Evolutionary conservation across 129 eudicot species (phyloP), one percentile per base, ranked within the genome.

Genomic region (Ambrosia artemisiifolia): DNA sequence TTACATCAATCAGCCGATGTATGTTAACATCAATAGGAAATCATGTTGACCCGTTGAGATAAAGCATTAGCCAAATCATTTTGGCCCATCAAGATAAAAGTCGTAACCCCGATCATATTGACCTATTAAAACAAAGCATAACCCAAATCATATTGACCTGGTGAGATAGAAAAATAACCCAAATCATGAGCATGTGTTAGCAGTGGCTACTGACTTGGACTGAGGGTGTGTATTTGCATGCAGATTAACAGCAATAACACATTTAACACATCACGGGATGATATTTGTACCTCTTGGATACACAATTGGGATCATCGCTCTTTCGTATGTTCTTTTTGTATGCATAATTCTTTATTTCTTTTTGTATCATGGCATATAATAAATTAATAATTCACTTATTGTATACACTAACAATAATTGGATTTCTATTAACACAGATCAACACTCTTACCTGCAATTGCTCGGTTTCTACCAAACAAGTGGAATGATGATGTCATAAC

Each of bases 261-360:
- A 91, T 66, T 72, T 91, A 33, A 87, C 93, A 47, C 91, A 88
- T 70, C 97, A 91, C 64, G 97, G 97, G 17, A 91, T 91, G 90
- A 28, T 91, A 63, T 91, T 78, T 82, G 96, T 91, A 7, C 97
- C 97, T 14, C 75, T 88, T 20, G 97, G 97, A 19, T 91, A 91
- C 74, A 88, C 97, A 0, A n/a, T 85, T 70, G 98, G 96, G 66
- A 93, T 90, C 75, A 79, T 84, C 49, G 96, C 96, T 67, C 92
- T 93, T 74, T 90, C 95, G 98, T 93, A 90, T 60, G 98, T 87
- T 59, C 73, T 76, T 62, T 80, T 80, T 77, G 66, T 81, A 69
- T 85, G 73, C 63, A 65, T 65, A 63, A 60, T 66, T 59, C 78
- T 64, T 65, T 33, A n/a, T 42, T 16, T 62, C 71, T 66, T 44